Evolutionary conservation across 768 basidiomycete genomes (phyloP).

Genomic region (Kwoniella dejecticola): DNA sequence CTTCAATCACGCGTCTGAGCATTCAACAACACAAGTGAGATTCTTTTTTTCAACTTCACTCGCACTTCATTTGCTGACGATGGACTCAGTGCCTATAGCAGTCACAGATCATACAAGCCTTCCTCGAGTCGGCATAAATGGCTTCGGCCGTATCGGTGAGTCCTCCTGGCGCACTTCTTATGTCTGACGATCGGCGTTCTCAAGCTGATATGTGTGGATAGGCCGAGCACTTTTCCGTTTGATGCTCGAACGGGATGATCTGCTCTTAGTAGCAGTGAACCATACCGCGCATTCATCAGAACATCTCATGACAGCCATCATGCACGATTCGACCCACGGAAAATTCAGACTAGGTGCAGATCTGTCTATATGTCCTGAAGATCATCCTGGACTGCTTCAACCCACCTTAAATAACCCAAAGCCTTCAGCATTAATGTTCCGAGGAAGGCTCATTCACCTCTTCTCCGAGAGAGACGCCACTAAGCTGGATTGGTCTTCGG

Average conservation of each 20-base stretch:
- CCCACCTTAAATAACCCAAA: constrained; percentile 36
- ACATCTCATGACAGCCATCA: constrained; percentile 52
- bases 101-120: not conserved
- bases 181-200: not conserved
- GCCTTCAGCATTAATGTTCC: constrained; percentile 36
- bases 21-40: too few relatives aligned
- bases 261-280: constrained; percentile 53
- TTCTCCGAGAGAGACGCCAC: constrained; percentile 49
- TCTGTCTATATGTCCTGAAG: constrained; percentile 33
- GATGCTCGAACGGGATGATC: constrained; percentile 29
- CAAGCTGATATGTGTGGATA: not conserved
- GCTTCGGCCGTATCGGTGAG: constrained; percentile 55
- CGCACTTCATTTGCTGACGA: too few relatives aligned
- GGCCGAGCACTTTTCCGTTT: constrained; percentile 35
- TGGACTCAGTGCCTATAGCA: constrained; percentile 10
- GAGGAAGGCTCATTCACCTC: constrained; percentile 45
- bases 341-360: constrained; percentile 29
- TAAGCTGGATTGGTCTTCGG: constrained; percentile 49
- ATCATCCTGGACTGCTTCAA: constrained; percentile 33
- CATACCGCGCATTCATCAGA: constrained; percentile 55
- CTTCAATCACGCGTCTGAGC: too few relatives aligned
- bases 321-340: constrained; percentile 56
- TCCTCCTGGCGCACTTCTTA: too few relatives aligned
- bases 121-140: constrained; percentile 51
- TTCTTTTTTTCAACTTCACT: too few relatives aligned